Conservation (phyloP, 1,139 yeast species). For the Ogataea hybrid region DNA sequence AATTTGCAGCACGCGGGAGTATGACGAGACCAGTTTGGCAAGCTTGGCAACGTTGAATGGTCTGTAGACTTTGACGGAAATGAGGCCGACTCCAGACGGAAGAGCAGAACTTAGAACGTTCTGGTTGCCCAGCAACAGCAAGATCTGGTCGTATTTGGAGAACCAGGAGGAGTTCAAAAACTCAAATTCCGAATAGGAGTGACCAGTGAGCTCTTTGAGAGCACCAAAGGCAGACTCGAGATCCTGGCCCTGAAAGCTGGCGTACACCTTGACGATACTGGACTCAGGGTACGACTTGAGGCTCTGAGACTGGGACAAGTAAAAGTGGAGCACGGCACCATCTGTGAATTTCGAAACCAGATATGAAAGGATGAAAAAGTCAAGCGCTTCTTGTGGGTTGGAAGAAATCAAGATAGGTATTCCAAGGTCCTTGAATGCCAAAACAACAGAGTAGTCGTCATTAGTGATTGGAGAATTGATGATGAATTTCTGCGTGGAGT, state of each 20-base stretch:
- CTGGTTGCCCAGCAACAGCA: conserved; percentile 62
- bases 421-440: conserved; percentile 70
- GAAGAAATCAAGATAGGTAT: conserved; percentile 66
- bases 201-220: conserved; percentile 33
- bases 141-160: conserved; percentile 38
- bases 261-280: conserved; percentile 14
- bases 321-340: conserved; percentile 70
- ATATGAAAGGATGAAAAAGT: conserved; percentile 55
- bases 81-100: conserved; percentile 47
- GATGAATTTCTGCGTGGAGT: conserved; percentile 43
- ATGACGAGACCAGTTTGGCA: conserved; percentile 50
- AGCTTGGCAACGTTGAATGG: conserved; percentile 64
- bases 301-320: conserved; percentile 17
- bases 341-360: conserved; percentile 48
- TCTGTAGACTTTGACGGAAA: conserved; percentile 62
- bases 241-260: conserved; percentile 20
- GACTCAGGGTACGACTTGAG: conserved; percentile 4
- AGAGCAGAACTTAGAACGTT: conserved; percentile 38
- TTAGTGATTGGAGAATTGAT: conserved; percentile 57
- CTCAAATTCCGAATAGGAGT: conserved; percentile 38
- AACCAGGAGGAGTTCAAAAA: conserved; percentile 30
- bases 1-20: conserved; percentile 58
- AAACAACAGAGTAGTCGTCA: conserved; percentile 62
- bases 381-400: conserved; percentile 49
- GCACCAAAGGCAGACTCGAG: conserved; percentile 28